Conservation (phyloP, 1,139 yeast genomes). For the Meyerozyma smithsonii region DNA sequence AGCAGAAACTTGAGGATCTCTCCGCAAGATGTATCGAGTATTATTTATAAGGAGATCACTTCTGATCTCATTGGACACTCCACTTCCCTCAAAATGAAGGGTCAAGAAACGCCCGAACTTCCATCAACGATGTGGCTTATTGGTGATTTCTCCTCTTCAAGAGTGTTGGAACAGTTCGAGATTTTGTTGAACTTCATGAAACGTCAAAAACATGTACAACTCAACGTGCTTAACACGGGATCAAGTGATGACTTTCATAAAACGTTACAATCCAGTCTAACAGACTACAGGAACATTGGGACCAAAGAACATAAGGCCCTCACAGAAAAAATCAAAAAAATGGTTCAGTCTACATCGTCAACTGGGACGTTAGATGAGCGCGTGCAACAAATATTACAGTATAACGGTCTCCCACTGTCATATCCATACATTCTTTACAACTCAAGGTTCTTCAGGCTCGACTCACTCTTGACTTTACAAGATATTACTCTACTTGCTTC, state of each 20-base stretch:
- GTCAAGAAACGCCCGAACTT: conserved; percentile 11
- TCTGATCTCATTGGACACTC: conserved; percentile 23
- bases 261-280: conserved; percentile 3
- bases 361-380: background rate
- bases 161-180: conserved; percentile 38
- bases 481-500: conserved; percentile 28
- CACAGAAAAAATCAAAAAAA: conserved; percentile 8
- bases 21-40: conserved; percentile 30
- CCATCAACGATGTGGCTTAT: conserved; percentile 47
- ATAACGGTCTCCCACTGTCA: conserved; percentile 28
- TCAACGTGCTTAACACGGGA: conserved; percentile 32
- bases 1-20: conserved; percentile 30
- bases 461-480: conserved; percentile 13
- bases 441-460: conserved; percentile 37
- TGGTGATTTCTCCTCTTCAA: conserved; percentile 45
- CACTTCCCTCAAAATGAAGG: conserved; percentile 10
- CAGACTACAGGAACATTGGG: conserved; percentile 7
- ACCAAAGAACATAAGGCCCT: conserved; percentile 13
- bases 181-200: conserved; percentile 28
- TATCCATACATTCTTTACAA: conserved; percentile 35
- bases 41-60: conserved; percentile 31
- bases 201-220: conserved; percentile 23
- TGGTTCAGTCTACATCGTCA: background rate
- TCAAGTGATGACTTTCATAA: conserved; percentile 5
- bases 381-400: conserved; percentile 15